These are phyloP conservation scores for Lachnum nothofagi DNA, from an alignment of 2,329 filamentous ascomycete species.

Conservation along the genomic window DNA sequence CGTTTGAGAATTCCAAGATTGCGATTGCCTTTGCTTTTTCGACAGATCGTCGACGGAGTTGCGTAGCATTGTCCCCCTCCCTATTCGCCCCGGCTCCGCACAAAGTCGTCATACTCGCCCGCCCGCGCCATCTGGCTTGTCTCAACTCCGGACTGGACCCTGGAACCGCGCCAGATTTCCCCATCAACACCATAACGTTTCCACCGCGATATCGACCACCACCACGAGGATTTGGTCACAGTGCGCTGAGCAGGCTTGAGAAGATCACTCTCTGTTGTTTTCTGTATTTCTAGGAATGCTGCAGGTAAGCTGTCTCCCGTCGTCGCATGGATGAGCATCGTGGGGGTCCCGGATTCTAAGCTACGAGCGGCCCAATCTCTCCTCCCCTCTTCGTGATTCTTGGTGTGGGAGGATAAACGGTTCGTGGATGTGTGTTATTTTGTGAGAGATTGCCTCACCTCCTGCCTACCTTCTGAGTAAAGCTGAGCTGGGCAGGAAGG, in stretches of 20 bases:
- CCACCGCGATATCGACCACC: constrained; percentile 24
- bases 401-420: not conserved
- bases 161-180: not conserved
- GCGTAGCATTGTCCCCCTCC: not conserved
- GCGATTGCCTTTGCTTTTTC: not conserved
- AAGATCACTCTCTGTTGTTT: constrained; percentile 6
- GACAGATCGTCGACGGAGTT: not conserved
- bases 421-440: too few relatives aligned
- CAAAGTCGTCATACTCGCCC: constrained; percentile 18
- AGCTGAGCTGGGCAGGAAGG: too few relatives aligned
- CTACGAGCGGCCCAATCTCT: too few relatives aligned
- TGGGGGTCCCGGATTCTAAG: constrained; percentile 5
- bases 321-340: constrained; percentile 17
- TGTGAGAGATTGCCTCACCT: too few relatives aligned
- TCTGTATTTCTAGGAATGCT: constrained; percentile 29
- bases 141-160: constrained; percentile 8
- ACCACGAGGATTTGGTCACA: constrained; percentile 5
- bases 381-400: too few relatives aligned
- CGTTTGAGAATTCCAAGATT: not conserved
- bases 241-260: not conserved
- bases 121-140: not conserved
- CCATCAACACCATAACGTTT: constrained; percentile 1
- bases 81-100: not conserved
- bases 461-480: not conserved
- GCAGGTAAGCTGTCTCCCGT: constrained; percentile 29